A percentile compares a stretch with the other conserved stretches of the same genome.
These are phyloP conservation scores for Cyclaneusma minus DNA, from an alignment of 2,329 filamentous ascomycete genomes.

Conservation along the genomic window DNA sequence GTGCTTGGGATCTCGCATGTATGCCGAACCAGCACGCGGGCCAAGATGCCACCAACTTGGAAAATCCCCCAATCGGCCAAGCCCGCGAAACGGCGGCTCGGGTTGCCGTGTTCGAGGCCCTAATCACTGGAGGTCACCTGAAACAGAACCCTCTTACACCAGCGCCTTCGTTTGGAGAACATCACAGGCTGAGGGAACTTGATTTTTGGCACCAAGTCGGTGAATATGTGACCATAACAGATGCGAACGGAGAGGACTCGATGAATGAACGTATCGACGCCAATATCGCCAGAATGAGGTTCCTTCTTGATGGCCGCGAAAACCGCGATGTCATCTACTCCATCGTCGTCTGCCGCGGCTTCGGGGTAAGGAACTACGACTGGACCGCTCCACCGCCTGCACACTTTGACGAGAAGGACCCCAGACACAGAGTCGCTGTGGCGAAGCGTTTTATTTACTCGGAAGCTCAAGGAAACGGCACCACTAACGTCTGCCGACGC, in stretches of 20 bases:
- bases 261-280: too few relatives aligned
- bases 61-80: too few relatives aligned
- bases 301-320: slow-evolving; percentile 63
- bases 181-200: slow-evolving; percentile 44
- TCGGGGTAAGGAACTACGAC: slow-evolving; percentile 49
- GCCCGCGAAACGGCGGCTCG: slow-evolving; percentile 40
- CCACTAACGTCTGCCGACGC: slow-evolving; percentile 57
- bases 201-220: slow-evolving; percentile 75
- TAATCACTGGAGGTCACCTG: slow-evolving; percentile 59
- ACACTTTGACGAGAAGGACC: slow-evolving; percentile 50
- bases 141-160: slow-evolving; percentile 39
- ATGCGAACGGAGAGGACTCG: slow-evolving; percentile 38
- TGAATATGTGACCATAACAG: slow-evolving; percentile 50
- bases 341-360: slow-evolving; percentile 63
- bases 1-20: slow-evolving; percentile 44
- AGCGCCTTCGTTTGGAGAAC: slow-evolving; percentile 31
- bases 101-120: slow-evolving; percentile 58
- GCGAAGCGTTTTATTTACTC: slow-evolving; percentile 55
- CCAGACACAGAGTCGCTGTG: slow-evolving; percentile 49
- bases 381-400: slow-evolving; percentile 40
- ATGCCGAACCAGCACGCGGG: slow-evolving; percentile 30
- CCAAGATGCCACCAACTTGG: slow-evolving; percentile 20
- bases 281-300: slow-evolving; percentile 48
- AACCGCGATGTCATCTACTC: slow-evolving; percentile 86
- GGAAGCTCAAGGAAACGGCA: slow-evolving; percentile 51